Evolutionary conservation across 169 alveolate genomes (phyloP), one percentile per base, ranked within the genome.

Genomic region (Plasmodium billcollinsi): DNA sequence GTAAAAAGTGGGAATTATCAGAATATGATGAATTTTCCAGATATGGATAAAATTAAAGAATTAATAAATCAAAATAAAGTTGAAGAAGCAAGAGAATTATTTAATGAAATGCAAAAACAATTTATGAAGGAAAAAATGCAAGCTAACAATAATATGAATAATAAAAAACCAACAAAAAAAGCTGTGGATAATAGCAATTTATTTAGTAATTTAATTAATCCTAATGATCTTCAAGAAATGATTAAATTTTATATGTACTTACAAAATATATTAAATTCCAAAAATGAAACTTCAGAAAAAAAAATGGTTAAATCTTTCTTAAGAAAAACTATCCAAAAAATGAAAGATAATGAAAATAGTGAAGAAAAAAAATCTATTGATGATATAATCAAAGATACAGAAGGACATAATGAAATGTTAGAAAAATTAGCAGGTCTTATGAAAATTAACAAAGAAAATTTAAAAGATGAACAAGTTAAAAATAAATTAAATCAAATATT

Each of bases 261-360:
- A 58, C 91, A 83, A 83, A 15, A 83, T 54, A 2, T 83, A 3
- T 69, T 83, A 69, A 83, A 61, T 43, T 83, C 91, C 45, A 50
- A 83, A 62, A 83, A 47, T 69, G 91, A 83, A 21, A 67, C 91
- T 12, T 67, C 83, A 1, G 91, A 83, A 83, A 83, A 83, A 69
- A 83, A 83, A 69, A 83, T 83, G 91, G 91, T 83, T 3, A 83
- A 83, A 69, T 54, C 83, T 9, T 83, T 83, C 70, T 69, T 83
- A 26, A 83, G 91, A 83, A 83, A 83, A 83, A 67, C 91, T 6
- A 83, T 83, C 4, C 74, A 83, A 83, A 83, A 83, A 83, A 70
- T 83, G 66, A 69, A 83, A 67, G 89, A 76, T 69, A 76, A 76
- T 76, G 76, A 76, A 76, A 83, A 83, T 1, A 83, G 15, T 58